Base-by-base conservation (phyloP, 1,284 basidiomycete species). In the Marasmius sp. region DNA sequence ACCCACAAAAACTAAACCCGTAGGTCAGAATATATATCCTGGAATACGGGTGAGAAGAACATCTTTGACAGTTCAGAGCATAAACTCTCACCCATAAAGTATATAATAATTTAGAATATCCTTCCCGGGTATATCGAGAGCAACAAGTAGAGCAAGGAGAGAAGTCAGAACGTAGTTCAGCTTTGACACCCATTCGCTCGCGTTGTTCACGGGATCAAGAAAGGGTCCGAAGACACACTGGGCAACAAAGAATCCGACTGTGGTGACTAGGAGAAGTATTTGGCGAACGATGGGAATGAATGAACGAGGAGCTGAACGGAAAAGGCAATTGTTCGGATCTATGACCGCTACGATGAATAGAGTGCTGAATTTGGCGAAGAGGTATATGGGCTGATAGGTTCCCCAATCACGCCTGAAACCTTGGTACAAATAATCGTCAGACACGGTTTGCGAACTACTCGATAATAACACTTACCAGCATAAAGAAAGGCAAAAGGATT, bases 401-500 rank as follows among this genome's bases (percentile, higher is more conserved):
- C 79, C 87, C 87, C 89, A 91, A 12, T 80, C 80, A 11, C 87
- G 79, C 16, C 90, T 85, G 69, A 87, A 91, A n/a, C 82, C 90
- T 90, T 62, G 10, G 38, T 59, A 9, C 62, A 39, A 37, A 36
- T 16, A 12, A 16, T 33, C 14, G 48, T 8, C 47, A 36, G 9
- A 38, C 18, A 39, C 4, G 27, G 14, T 37, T 20, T n/a, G 14
- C 48, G 43, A 59, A 57, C 58, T 51, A 9, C 43, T 57, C 64
- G 38, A 57, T 39, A 33, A 60, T 27, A 27, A 27, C 27, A 75
- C 80, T 38, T 67, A 88, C 87, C 86, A 61, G 78, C 82, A 70
- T 93, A 93, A 3, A 93, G 75, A 70, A 92, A 93, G 6, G 81
- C 80, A 66, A 93, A 85, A 1, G 91, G 88, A 67, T 88, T 89